Evolutionary conservation across 2,329 filamentous ascomycete species (phyloP), one percentile per base, ranked within the genome.

Genomic region (Fusarium lyarnte): DNA sequence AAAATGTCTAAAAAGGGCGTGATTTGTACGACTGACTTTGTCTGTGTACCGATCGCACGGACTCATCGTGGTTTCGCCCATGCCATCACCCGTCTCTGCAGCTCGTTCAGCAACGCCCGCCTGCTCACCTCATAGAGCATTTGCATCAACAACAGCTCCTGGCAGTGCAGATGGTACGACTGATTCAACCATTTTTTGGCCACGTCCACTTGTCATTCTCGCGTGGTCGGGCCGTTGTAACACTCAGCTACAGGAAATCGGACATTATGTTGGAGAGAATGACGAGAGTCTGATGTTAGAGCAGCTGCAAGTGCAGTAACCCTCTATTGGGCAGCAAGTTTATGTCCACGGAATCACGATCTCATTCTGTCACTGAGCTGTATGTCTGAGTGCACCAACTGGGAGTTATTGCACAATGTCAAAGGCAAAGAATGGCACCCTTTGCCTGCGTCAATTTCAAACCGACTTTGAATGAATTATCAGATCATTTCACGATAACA

Each of bases 51-150:
- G 31, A 55, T 74, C 33, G 46, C 57, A 70, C 66, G 58, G 57
- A 39, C 63, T 69, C 63, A 74, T 74, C 71, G 68, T 72, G 39
- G 53, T 69, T 59, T 58, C 43, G 64, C 8, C 63, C 68, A 74
- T 74, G 71, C 63, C 71, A 74, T 74, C 71, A 74, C 57, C 71
- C 71, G 71, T 49, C 45, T 58, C 36, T 69, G 59, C 68, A 72
- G 66, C 55, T 60, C 33, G 49, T 41, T 41, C 54, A 58, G 45
- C 53, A 39, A 58, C 16, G 35, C 17, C n/a, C 25, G 16, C 41
- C 39, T 49, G 41, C 23, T 41, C 25, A 49, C 53, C 42, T 38
- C 53, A 36, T 54, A 39, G 46, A 63, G 17, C 33, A 63, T 58
- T 25, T 36, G 42, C 25, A 46, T 41, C 46, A 19, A 42, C 52